These are phyloP conservation scores for Toxicodendron radicans DNA, from an alignment of 345 rosid species.

Conservation along the genomic window DNA sequence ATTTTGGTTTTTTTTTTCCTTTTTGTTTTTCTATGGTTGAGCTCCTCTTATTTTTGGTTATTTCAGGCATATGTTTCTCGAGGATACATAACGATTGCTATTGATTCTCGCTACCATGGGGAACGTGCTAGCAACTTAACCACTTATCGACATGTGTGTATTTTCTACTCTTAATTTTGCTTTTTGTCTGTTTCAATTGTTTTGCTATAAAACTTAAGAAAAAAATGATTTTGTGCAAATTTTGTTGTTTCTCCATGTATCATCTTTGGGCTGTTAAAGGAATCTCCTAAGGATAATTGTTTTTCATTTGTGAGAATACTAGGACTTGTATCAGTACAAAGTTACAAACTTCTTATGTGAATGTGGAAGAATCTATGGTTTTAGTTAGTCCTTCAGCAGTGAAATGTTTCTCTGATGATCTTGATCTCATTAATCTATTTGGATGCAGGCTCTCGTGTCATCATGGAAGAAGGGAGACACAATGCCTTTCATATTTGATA, in stretches of 20 bases:
- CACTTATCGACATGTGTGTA: constrained; percentile 62
- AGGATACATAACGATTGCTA: constrained; percentile 72
- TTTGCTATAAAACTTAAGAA: constrained; percentile 7
- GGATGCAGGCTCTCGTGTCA: constrained; percentile 77
- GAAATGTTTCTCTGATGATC: background rate
- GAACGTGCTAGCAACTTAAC: constrained; percentile 69
- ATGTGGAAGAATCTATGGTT: constrained; percentile 4
- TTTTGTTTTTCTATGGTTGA: no score
- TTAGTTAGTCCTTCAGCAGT: background rate
- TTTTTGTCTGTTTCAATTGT: background rate
- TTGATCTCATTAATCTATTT: constrained; percentile 18
- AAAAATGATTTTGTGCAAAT: background rate
- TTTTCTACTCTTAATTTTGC: background rate
- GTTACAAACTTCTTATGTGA: background rate
- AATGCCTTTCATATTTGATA: constrained; percentile 91
- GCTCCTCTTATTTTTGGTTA: constrained; percentile 14
- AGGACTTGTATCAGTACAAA: background rate
- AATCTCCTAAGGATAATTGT: background rate
- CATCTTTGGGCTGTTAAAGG: background rate
- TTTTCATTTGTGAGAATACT: background rate
- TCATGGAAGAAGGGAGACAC: constrained; percentile 82
- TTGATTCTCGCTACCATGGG: constrained; percentile 95
- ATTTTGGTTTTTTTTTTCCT: background rate
- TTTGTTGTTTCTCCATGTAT: background rate
- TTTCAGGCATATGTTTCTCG: constrained; percentile 84